phyloP scores from a whole-genome alignment of 2,329 filamentous ascomycete species.

The Zasmidium citrigriseum region DNA sequence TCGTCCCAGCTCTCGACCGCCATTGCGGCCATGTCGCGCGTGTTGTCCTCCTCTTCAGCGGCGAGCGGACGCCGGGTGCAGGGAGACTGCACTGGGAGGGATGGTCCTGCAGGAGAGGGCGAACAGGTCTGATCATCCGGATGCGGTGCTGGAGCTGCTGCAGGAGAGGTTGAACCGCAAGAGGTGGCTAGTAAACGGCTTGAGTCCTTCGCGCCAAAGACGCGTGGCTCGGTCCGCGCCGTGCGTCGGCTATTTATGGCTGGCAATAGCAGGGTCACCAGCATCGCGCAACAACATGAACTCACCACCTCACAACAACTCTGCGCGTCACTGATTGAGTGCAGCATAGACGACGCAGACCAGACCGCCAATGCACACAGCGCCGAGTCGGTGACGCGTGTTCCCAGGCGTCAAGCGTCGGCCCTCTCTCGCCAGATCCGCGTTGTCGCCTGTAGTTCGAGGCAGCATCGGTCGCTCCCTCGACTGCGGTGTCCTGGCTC shows the following conservation, averaged over 20 bases:
- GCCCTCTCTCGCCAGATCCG: too few relatives aligned
- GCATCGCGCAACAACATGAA: not conserved
- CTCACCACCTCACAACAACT: not conserved
- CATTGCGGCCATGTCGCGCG: slow-evolving; percentile 6
- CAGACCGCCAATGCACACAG: not conserved
- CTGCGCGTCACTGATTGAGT: too few relatives aligned
- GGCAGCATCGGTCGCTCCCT: not conserved
- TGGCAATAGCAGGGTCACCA: not conserved
- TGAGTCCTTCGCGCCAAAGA: not conserved
- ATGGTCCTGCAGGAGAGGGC: not conserved
- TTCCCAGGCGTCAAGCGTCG: too few relatives aligned
- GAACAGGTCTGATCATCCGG: too few relatives aligned
- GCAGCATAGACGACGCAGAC: too few relatives aligned
- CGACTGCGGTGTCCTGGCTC: not conserved
- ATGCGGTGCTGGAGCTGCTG: too few relatives aligned
- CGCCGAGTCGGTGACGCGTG: too few relatives aligned
- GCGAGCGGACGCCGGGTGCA: not conserved
- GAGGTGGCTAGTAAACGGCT: not conserved
- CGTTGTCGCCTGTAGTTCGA: too few relatives aligned
- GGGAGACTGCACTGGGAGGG: slow-evolving; percentile 1
- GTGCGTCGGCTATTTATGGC: too few relatives aligned
- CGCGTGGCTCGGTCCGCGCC: too few relatives aligned
- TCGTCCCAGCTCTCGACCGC: slow-evolving; percentile 67
- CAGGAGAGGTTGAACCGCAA: not conserved
- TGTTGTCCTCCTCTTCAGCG: not conserved